These are phyloP conservation scores for Ogataea corticis DNA, from an alignment of 805 yeast genomes.

Conservation along the genomic window DNA sequence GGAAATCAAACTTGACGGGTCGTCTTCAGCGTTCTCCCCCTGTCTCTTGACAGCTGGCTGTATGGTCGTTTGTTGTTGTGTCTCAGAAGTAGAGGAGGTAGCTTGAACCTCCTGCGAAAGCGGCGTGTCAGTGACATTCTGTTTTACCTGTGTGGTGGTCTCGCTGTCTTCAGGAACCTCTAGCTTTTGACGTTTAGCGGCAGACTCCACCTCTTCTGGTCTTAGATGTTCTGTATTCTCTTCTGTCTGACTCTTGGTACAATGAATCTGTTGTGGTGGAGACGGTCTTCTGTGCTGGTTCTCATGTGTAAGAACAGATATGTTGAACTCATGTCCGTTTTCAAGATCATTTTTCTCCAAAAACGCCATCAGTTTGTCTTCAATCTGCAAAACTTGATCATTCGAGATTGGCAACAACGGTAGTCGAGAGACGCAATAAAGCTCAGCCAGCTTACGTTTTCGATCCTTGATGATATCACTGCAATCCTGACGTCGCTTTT, in stretches of 20 bases:
- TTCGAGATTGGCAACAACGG: constrained; percentile 47
- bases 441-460: constrained; percentile 59
- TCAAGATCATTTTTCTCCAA: constrained; percentile 54
- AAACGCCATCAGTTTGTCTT: constrained; percentile 44
- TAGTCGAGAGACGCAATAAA: constrained; percentile 57
- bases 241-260: background rate
- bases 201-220: constrained; percentile 13
- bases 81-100: background rate
- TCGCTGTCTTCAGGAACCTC: constrained; percentile 2
- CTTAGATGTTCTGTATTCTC: constrained; percentile 7
- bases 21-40: constrained; percentile 21
- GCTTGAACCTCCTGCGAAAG: background rate
- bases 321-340: constrained; percentile 43
- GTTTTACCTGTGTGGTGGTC: background rate
- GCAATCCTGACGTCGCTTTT: constrained; percentile 43
- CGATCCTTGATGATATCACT: constrained; percentile 48
- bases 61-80: background rate
- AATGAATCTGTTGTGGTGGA: constrained; percentile 26
- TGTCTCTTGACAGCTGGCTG: constrained; percentile 15
- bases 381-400: constrained; percentile 38
- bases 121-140: constrained; percentile 1
- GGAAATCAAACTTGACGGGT: constrained; percentile 30
- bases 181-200: constrained; percentile 15
- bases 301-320: constrained; percentile 34
- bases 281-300: constrained; percentile 32